Conservation (phyloP, 1,284 basidiomycete genomes). For the Ganoderma multipileum region DNA sequence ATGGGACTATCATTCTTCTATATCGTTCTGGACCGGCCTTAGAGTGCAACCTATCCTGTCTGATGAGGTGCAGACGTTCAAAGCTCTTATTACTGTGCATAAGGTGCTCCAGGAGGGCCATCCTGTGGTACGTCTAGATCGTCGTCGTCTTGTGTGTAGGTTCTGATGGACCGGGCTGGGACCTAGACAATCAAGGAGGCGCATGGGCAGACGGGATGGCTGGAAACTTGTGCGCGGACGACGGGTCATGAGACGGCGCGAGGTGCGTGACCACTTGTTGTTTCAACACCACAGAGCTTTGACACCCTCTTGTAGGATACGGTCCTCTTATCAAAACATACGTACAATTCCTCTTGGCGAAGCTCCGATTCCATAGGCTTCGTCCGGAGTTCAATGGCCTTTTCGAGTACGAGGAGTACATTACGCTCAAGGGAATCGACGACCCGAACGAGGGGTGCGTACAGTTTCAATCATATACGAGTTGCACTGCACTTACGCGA, state of each 20-base stretch:
- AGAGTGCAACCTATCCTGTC: conserved; percentile 94
- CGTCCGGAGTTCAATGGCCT: conserved; percentile 96
- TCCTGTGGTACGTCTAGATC: conserved; percentile 71
- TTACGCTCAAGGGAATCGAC: conserved; percentile 94
- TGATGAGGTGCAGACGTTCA: conserved; percentile 97
- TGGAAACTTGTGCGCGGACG: conserved; percentile 93
- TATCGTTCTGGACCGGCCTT: conserved; percentile 95
- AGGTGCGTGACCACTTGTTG: conserved; percentile 57
- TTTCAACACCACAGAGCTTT: neutral
- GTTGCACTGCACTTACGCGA: conserved; percentile 2
- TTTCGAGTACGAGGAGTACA: conserved; percentile 97
- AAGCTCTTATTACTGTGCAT: conserved; percentile 94
- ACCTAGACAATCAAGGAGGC: conserved; percentile 91
- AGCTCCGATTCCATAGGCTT: conserved; percentile 92
- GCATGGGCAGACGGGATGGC: conserved; percentile 95
- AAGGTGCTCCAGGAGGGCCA: conserved; percentile 97
- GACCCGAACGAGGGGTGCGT: conserved; percentile 96
- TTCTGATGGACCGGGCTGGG: conserved; percentile 8
- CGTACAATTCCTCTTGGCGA: conserved; percentile 93
- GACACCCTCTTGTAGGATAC: conserved; percentile 67
- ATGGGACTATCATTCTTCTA: conserved; percentile 98
- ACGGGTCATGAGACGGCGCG: conserved; percentile 81
- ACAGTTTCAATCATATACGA: neutral
- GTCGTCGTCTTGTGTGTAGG: neutral
- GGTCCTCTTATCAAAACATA: conserved; percentile 92